Evolutionary conservation across 441 rosid genomes (phyloP).

Genomic region (Gossypium davidsonii): DNA sequence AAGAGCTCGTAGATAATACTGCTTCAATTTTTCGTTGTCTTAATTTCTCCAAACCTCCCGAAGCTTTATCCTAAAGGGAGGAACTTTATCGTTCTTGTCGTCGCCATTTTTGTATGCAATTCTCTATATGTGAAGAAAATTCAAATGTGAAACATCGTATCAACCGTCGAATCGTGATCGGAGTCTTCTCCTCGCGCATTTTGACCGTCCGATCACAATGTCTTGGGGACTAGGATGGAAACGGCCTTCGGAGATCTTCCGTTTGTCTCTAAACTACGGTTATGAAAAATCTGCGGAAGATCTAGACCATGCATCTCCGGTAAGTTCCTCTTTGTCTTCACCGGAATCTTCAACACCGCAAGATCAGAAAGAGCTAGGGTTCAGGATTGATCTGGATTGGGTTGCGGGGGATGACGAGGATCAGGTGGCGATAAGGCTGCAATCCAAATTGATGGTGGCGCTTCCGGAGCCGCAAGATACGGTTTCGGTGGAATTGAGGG

Average conservation of each 20-base stretch:
- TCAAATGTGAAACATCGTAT: slow-evolving; percentile 4
- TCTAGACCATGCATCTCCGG: slow-evolving; percentile 38
- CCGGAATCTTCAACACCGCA: slow-evolving; percentile 34
- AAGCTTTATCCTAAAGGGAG: slow-evolving; percentile 1
- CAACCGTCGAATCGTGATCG: slow-evolving; percentile 19
- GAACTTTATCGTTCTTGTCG: not conserved
- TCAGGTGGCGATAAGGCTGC: slow-evolving; percentile 70
- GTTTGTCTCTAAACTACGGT: slow-evolving; percentile 61
- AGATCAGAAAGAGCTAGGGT: slow-evolving; percentile 65
- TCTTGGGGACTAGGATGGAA: slow-evolving; percentile 98
- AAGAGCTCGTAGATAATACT: not conserved
- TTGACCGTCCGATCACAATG: slow-evolving; percentile 31
- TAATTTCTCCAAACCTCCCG: not conserved
- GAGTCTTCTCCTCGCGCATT: not conserved
- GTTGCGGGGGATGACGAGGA: slow-evolving; percentile 86
- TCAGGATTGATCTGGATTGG: slow-evolving; percentile 84
- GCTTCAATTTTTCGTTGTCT: not conserved
- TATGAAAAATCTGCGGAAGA: slow-evolving; percentile 57
- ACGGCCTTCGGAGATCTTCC: slow-evolving; percentile 76
- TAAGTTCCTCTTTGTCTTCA: slow-evolving; percentile 31
- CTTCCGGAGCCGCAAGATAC: slow-evolving; percentile 77
- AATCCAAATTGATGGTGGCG: slow-evolving; percentile 92
- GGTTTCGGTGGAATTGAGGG: slow-evolving; percentile 52
- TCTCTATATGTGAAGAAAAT: not conserved
- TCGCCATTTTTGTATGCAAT: not conserved